Percentiles rank a stretch among this genome's conserved stretches.
phyloP scores from a whole-genome alignment of 2,329 filamentous ascomycete genomes.

The Botrytis sinoallii region DNA sequence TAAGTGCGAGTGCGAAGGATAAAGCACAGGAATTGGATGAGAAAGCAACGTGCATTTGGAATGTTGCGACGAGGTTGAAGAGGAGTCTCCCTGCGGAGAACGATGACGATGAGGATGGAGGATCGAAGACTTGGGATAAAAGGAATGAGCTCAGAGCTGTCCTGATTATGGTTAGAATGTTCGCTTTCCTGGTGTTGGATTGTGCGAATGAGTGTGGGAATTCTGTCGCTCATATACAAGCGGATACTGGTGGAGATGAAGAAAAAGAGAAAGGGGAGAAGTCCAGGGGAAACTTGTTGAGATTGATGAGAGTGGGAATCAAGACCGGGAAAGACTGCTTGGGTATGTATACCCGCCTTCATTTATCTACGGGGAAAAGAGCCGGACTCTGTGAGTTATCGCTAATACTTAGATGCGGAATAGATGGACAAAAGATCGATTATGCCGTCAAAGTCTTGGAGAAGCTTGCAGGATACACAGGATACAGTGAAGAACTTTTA shows the following conservation, averaged over 20 bases:
- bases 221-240: neutral
- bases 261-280: slow-evolving; percentile 30
- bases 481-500: slow-evolving; percentile 47
- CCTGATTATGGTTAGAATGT: slow-evolving; percentile 42
- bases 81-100: slow-evolving; percentile 32
- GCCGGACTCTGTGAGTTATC: neutral
- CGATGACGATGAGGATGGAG: slow-evolving; percentile 21
- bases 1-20: slow-evolving; percentile 30
- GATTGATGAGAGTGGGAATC: slow-evolving; percentile 65
- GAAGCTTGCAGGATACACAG: slow-evolving; percentile 59
- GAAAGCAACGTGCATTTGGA: slow-evolving; percentile 62
- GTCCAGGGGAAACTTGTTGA: slow-evolving; percentile 44
- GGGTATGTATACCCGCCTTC: slow-evolving; percentile 41
- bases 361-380: neutral
- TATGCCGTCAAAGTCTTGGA: slow-evolving; percentile 61
- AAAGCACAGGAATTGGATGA: slow-evolving; percentile 50
- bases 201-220: slow-evolving; percentile 43
- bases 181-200: slow-evolving; percentile 68
- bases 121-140: neutral
- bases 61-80: slow-evolving; percentile 55
- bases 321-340: slow-evolving; percentile 64
- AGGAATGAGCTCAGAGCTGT: slow-evolving; percentile 19
- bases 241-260: neutral
- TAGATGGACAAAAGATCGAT: slow-evolving; percentile 46
- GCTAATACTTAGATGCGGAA: neutral